Base-by-base conservation (phyloP, 371 early-diverging fungal species). In the Mortierella sp. region DNA sequence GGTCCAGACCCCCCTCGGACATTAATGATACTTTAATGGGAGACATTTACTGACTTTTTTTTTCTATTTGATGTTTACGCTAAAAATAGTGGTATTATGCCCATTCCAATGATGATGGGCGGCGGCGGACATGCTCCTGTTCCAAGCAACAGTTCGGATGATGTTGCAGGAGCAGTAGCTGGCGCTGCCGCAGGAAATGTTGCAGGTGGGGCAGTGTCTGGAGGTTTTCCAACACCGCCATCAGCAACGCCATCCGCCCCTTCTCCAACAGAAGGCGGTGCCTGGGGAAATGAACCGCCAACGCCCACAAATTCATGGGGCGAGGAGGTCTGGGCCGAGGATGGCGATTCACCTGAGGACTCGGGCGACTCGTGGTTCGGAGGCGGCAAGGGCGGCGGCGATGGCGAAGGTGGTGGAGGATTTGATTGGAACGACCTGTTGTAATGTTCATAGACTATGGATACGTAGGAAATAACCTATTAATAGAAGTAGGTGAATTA, bases 241-340 rank as follows among this genome's bases (percentile, higher is more conserved):
- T 54, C 66, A 10, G 47, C 67, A 5, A 64, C 71, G 68, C 77
- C 77, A n/a, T 61, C 77, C 9, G 37, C 65, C 22, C 60, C 78
- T 14, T 63, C 73, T 32, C 35, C 55, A 28, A n/a, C 47, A 51
- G 70, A 16, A 59, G 43, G 57, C 52, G 47, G 24, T 35, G 49
- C 43, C 2, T 79, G 80, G 75, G 80, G 72, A 22, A 68, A 68
- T 37, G 72, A 74, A 9, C n/a, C 69, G 16, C 62, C 70, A 30
- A 60, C 63, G 14, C n/a, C 75, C 0, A 75, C 72, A 40, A 72
- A 79, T 20, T 64, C 68, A 5, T 79, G 80, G 80, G 75, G 80
- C 9, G 80, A 79, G 45, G 80, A 79, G 2, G 79, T 73, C 4
- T 78, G 78, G 78, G 32, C 55, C 12, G 79, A 78, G 47, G 79